Evolutionary conservation across 1,284 basidiomycete genomes (phyloP).

Genomic region (Cutaneotrichosporon daszewskae): DNA sequence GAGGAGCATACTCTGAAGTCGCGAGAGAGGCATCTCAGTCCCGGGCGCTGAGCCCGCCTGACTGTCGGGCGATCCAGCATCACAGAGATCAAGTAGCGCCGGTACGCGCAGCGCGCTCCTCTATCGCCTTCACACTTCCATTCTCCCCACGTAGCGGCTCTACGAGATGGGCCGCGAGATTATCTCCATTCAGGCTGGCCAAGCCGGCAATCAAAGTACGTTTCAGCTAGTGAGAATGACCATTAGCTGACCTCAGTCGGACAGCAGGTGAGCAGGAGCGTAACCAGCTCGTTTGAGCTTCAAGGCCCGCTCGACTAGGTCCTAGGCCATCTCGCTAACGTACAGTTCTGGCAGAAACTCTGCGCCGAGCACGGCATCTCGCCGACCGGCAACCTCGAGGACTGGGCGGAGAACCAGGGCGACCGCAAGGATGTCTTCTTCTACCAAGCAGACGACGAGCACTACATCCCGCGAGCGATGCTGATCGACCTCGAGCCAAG

Average conservation of each 20-base stretch:
- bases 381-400: constrained; percentile 85
- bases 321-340: constrained; percentile 1
- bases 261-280: constrained; percentile 10
- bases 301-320: not conserved
- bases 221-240: constrained; percentile 14
- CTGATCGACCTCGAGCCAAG: constrained; percentile 96
- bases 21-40: too few species aligned
- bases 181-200: constrained; percentile 61
- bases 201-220: constrained; percentile 93
- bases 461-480: constrained; percentile 95
- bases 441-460: constrained; percentile 99
- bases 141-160: not conserved
- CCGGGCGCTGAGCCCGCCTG: too few species aligned
- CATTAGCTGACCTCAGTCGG: constrained; percentile 12
- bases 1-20: too few species aligned
- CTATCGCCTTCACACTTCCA: too few species aligned
- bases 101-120: too few species aligned
- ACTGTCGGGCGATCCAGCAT: too few species aligned
- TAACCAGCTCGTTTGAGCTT: not conserved
- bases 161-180: constrained; percentile 48
- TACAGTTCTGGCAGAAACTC: constrained; percentile 83
- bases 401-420: constrained; percentile 80
- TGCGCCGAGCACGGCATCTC: constrained; percentile 95
- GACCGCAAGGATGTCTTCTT: constrained; percentile 99
- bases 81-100: too few species aligned